These are phyloP conservation scores for Rosa hybrid DNA, from an alignment of 331 rosid species.

Conservation along the genomic window DNA sequence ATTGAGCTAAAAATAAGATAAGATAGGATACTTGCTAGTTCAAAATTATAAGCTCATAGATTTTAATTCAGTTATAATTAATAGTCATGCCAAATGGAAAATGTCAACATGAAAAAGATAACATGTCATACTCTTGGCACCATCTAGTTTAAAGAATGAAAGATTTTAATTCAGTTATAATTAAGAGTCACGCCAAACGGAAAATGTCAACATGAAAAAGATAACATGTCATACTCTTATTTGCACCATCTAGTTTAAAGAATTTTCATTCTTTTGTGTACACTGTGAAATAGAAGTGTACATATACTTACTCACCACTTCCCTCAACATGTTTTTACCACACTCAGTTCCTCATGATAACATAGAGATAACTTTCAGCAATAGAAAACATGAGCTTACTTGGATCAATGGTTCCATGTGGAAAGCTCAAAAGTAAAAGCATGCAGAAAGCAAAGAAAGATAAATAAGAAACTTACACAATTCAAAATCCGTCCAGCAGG, in stretches of 20 bases:
- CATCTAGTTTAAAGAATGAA: too few relatives aligned
- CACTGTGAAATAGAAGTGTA: conserved; percentile 1
- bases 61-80: conserved; percentile 5
- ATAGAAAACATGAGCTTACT: conserved; percentile 53
- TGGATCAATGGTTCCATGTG: conserved; percentile 90
- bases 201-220: too few relatives aligned
- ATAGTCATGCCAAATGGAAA: not conserved
- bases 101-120: conserved; percentile 18
- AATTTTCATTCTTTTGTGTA: not conserved
- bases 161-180: too few relatives aligned
- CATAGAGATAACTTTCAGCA: conserved; percentile 2
- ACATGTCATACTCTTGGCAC: not conserved
- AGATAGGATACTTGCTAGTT: not conserved
- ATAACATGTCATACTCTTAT: not conserved
- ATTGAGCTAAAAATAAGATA: not conserved
- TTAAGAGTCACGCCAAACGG: too few relatives aligned
- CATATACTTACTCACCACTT: not conserved
- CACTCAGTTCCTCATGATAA: not conserved
- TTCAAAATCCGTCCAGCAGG: conserved; percentile 96
- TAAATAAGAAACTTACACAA: conserved; percentile 57
- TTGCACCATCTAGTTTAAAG: not conserved
- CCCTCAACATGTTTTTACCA: conserved; percentile 2
- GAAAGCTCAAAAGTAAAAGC: conserved; percentile 97
- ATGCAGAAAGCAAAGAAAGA: conserved; percentile 87
- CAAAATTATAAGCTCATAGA: not conserved